phyloP scores from a whole-genome alignment of 108 stramenopile genomes.

The Cylindrotheca closterium region DNA sequence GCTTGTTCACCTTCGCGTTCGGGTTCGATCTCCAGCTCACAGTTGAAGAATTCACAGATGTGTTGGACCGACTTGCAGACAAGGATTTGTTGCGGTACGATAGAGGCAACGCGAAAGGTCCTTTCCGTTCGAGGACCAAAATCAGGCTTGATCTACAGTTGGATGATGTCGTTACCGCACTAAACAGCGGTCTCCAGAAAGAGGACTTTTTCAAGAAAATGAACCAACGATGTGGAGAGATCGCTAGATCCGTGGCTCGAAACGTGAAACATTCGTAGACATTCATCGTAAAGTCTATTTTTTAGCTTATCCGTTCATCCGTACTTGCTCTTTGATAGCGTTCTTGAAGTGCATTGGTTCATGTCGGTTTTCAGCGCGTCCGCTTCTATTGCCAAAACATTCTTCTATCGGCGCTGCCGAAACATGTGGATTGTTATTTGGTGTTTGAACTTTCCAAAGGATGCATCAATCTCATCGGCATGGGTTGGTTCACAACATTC shows the following conservation, averaged over 20 bases:
- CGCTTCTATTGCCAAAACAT: neutral
- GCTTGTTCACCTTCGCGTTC: constrained; percentile 26
- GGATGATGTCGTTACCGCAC: constrained; percentile 63
- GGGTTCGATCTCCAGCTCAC: constrained; percentile 15
- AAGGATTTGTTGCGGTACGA: constrained; percentile 28
- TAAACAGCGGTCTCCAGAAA: constrained; percentile 45
- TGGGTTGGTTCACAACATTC: constrained; percentile 34
- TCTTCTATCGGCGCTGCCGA: constrained; percentile 5
- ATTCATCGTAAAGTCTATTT: too few species aligned
- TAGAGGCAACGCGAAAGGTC: neutral
- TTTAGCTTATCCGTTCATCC: too few species aligned
- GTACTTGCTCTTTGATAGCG: too few species aligned
- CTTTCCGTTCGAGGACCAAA: constrained; percentile 11
- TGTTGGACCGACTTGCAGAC: constrained; percentile 48
- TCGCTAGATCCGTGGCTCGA: too few species aligned
- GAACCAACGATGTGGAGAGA: constrained; percentile 1
- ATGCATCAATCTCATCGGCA: constrained; percentile 53
- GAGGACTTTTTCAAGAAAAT: constrained; percentile 37
- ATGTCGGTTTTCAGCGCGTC: too few species aligned
- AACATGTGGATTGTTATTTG: constrained; percentile 56
- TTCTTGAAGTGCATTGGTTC: too few species aligned
- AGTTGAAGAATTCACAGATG: constrained; percentile 30
- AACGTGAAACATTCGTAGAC: too few species aligned
- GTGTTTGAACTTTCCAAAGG: constrained; percentile 47
- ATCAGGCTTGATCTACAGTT: constrained; percentile 52